These are phyloP conservation scores for Inonotus obliquus DNA, from an alignment of 1,284 basidiomycete species.

Conservation along the genomic window DNA sequence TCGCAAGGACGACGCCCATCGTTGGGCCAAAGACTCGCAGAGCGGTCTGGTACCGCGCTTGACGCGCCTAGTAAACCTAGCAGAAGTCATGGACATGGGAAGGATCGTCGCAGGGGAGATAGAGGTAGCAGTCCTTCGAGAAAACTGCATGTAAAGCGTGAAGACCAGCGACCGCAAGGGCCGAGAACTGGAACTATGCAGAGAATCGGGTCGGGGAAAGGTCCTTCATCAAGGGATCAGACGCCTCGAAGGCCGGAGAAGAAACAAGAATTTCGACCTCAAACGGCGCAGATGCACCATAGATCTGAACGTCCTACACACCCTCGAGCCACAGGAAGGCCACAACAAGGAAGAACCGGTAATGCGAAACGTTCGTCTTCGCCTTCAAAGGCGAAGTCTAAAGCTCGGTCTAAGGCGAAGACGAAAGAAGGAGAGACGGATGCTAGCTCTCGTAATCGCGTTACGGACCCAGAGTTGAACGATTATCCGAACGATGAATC, in stretches of 20 bases:
- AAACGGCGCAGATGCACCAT: background rate
- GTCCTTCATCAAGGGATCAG: background rate
- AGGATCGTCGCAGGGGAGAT: background rate
- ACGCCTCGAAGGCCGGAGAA: background rate
- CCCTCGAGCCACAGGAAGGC: background rate
- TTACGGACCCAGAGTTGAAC: conserved; percentile 7
- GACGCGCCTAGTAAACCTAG: background rate
- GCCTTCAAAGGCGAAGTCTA: background rate
- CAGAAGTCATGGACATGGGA: background rate
- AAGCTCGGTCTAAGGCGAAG: background rate
- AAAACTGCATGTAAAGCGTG: background rate
- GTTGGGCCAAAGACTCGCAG: background rate
- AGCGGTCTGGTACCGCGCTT: background rate
- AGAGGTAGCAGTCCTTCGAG: background rate
- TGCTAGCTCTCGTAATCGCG: background rate
- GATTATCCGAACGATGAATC: conserved; percentile 4
- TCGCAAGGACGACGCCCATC: background rate
- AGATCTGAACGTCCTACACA: background rate
- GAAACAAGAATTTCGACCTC: background rate
- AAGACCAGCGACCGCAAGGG: background rate
- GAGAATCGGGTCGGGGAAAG: background rate
- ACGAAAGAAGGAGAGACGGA: background rate
- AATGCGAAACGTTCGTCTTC: background rate
- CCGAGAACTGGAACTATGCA: background rate
- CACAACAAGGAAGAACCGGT: background rate